phyloP scores from a whole-genome alignment of 371 early-diverging fungal genomes.

The Racocetra persica region DNA sequence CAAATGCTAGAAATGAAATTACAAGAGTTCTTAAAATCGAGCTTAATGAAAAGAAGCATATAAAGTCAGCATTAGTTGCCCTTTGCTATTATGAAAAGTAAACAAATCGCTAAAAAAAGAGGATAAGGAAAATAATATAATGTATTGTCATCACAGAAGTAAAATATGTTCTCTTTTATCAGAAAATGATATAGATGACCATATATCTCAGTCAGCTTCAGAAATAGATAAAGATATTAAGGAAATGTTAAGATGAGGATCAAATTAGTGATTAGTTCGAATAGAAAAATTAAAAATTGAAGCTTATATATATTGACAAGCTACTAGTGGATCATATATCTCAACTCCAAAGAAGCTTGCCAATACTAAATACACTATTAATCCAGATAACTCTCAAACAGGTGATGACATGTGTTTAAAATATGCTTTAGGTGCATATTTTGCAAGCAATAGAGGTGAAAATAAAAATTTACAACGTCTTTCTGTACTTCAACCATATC shows the following conservation, averaged over 20 bases:
- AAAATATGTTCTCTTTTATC: too few species aligned
- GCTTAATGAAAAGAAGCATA: neutral
- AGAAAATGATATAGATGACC: too few species aligned
- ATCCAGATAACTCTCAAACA: constrained; percentile 29
- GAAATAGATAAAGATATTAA: constrained; percentile 29
- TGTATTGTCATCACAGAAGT: too few species aligned
- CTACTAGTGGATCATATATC: neutral
- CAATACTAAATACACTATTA: constrained; percentile 32
- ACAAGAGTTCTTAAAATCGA: constrained; percentile 13
- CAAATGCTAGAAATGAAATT: constrained; percentile 1
- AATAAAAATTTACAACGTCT: neutral
- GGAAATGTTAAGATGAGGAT: neutral
- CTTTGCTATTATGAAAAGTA: too few species aligned
- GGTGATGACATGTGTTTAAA: constrained; percentile 22
- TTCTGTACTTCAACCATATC: neutral
- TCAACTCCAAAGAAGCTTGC: constrained; percentile 30
- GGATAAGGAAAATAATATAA: too few species aligned
- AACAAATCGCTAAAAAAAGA: too few species aligned
- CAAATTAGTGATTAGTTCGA: neutral
- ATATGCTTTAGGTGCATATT: neutral
- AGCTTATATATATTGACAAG: neutral
- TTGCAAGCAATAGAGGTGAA: neutral
- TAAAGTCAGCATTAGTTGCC: neutral
- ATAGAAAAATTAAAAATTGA: constrained; percentile 22
- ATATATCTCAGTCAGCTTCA: too few species aligned